Evolutionary conservation across 1,139 yeast species (phyloP).

Genomic region (Protomyces pachydermus): DNA sequence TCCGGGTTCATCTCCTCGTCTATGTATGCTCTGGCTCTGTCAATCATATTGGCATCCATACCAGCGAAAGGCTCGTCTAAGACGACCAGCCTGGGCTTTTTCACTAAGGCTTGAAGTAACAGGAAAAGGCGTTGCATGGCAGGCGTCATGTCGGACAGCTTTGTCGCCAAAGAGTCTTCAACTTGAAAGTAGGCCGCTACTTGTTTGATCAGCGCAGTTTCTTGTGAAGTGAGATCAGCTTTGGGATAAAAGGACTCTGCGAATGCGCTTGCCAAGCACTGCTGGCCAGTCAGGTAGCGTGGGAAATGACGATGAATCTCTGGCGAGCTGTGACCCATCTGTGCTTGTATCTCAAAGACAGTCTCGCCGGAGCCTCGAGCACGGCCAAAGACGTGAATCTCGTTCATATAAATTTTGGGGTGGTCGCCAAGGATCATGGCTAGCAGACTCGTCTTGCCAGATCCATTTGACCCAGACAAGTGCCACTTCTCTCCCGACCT

Average conservation of each 20-base stretch:
- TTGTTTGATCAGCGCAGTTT: conserved; percentile 31
- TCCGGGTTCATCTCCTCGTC: conserved; percentile 53
- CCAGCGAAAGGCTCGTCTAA: conserved; percentile 92
- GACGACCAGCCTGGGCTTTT: conserved; percentile 69
- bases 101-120: conserved; percentile 68
- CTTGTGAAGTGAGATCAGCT: conserved; percentile 36
- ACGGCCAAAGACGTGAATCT: conserved; percentile 58
- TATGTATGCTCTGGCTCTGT: conserved; percentile 61
- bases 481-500: conserved; percentile 79
- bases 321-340: conserved; percentile 86
- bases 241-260: conserved; percentile 19
- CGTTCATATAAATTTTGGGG: conserved; percentile 89
- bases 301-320: conserved; percentile 86
- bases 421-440: conserved; percentile 88
- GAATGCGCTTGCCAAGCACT: conserved; percentile 56
- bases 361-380: conserved; percentile 72
- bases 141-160: conserved; percentile 55
- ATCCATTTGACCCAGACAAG: conserved; percentile 80
- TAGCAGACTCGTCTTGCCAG: conserved; percentile 84
- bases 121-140: conserved; percentile 76
- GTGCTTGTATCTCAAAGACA: conserved; percentile 70
- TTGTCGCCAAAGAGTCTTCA: conserved; percentile 34
- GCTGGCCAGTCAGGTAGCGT: conserved; percentile 37
- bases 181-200: conserved; percentile 35
- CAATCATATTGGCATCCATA: conserved; percentile 66